Conservation (phyloP, 2,329 filamentous ascomycete genomes). For the Aspergillus sp. region DNA sequence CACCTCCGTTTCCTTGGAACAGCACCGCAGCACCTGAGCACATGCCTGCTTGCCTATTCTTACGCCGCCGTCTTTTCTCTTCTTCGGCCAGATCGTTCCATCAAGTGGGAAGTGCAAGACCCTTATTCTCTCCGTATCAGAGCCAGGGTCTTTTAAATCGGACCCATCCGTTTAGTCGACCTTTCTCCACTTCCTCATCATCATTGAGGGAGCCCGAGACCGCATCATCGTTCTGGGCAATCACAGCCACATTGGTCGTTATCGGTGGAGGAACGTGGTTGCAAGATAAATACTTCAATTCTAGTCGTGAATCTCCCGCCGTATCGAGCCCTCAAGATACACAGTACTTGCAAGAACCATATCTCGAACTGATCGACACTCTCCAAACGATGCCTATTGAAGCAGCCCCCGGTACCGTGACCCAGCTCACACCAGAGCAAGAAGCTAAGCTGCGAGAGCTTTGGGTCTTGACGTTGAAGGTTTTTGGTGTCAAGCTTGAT, state of each 20-base stretch:
- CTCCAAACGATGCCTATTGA: constrained; percentile 30
- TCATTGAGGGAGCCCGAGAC: constrained; percentile 22
- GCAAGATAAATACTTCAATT: constrained; percentile 24
- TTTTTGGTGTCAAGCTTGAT: constrained; percentile 59
- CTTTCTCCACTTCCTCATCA: constrained; percentile 21
- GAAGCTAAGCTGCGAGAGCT: constrained; percentile 83
- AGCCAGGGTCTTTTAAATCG: constrained; percentile 10
- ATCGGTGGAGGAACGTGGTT: constrained; percentile 32
- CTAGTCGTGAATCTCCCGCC: constrained; percentile 7
- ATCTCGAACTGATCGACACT: constrained; percentile 31
- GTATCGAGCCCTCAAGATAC: constrained; percentile 7
- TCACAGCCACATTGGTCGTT: constrained; percentile 28
- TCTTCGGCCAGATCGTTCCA: constrained; percentile 25
- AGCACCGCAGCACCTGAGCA: constrained; percentile 15
- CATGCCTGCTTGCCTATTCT: constrained; percentile 29
- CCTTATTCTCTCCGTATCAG: constrained; percentile 11
- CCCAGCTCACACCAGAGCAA: constrained; percentile 84
- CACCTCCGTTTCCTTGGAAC: constrained; percentile 2
- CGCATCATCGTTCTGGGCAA: constrained; percentile 34
- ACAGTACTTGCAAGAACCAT: constrained; percentile 14
- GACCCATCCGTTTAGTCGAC: constrained; percentile 18
- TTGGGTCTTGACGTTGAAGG: constrained; percentile 70
- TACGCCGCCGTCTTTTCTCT: constrained; percentile 26
- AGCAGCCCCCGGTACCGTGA: constrained; percentile 60
- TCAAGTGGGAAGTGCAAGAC: constrained; percentile 13